Evolutionary conservation across 495 filamentous ascomycete species (phyloP).

Genomic region (Entonaema liquescens): DNA sequence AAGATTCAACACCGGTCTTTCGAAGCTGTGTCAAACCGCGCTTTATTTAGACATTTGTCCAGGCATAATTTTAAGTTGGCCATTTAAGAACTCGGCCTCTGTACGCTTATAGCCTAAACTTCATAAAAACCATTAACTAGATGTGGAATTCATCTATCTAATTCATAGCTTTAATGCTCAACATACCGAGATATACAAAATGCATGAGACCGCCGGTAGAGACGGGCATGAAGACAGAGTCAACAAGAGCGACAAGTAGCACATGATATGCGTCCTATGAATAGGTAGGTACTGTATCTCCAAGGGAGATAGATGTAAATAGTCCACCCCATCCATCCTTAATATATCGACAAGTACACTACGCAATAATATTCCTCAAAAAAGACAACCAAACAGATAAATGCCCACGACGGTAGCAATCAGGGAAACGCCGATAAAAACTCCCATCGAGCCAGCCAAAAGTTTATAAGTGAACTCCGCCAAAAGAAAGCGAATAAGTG

Average conservation of each 20-base stretch:
- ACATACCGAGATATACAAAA: constrained; percentile 12
- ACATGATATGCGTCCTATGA: background rate
- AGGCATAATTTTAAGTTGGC: background rate
- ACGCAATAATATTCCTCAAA: background rate
- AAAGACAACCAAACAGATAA: background rate
- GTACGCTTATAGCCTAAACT: background rate
- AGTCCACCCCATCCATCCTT: background rate
- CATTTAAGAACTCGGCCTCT: background rate
- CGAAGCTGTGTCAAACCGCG: too few species aligned
- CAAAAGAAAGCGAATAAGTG: background rate
- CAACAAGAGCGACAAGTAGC: background rate
- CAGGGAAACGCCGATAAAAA: constrained; percentile 13
- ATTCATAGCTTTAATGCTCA: constrained; percentile 12
- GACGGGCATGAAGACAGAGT: constrained; percentile 6
- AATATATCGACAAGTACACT: background rate
- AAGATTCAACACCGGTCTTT: background rate
- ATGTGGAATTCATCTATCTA: background rate
- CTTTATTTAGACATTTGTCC: background rate
- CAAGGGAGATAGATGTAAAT: background rate
- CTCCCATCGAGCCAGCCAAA: constrained; percentile 11
- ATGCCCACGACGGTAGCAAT: constrained; percentile 3
- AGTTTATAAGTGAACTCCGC: background rate
- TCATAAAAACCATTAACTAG: background rate
- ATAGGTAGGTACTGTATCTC: background rate
- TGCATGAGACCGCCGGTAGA: background rate